Evolutionary conservation across 2,329 filamentous ascomycete genomes (phyloP), one percentile per base, ranked within the genome.

Genomic region (Sporothrix pseudoabietina): DNA sequence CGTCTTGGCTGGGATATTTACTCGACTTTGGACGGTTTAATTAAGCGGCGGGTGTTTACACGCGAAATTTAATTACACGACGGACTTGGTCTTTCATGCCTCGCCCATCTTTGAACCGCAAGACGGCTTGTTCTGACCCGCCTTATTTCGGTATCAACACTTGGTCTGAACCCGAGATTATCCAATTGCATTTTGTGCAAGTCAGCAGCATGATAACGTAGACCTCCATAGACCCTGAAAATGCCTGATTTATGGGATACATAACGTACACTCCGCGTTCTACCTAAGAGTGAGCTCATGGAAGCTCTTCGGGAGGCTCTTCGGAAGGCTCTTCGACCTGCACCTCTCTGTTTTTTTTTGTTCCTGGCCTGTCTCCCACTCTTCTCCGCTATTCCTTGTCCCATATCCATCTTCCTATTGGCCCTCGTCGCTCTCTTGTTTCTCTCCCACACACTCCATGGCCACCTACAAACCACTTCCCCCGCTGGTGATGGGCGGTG

Each of bases 401-500:
- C 47, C 47, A n/a, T 52, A 52, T 54, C 22, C 22, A 26, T 54
- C 8, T 22, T 22, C 8, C 22, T 12, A 7, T 1, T 12, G 19
- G 52, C n/a, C 19, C 1, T 54, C 10, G 12, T 54, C 49, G 2
- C 6, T 54, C 55, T 1, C 9, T n/a, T 14, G 9, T 26, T 5
- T 1, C 14, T 4, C 55, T 6, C 26, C 54, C 22, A 57, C 22
- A 30, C n/a, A 32, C 52, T 26, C n/a, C n/a, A 54, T 59, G 55
- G 55, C 22, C 22, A 12, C 54, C 2, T 22, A 52, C 16, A 16
- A n/a, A 32, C 30, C 55, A 59, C 55, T 63, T 2, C 65, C 65
- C 7, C 35, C 65, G 16, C 41, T 85, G 68, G 78, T 85, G 70
- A 83, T 85, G 79, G 84, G 84, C 75, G 85, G 83, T n/a, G 84